Percentiles rank a stretch among this genome's conserved stretches.
Evolutionary conservation across 2,329 filamentous ascomycete species (phyloP).

Genomic region (Fusarium pseudoanthophilum): DNA sequence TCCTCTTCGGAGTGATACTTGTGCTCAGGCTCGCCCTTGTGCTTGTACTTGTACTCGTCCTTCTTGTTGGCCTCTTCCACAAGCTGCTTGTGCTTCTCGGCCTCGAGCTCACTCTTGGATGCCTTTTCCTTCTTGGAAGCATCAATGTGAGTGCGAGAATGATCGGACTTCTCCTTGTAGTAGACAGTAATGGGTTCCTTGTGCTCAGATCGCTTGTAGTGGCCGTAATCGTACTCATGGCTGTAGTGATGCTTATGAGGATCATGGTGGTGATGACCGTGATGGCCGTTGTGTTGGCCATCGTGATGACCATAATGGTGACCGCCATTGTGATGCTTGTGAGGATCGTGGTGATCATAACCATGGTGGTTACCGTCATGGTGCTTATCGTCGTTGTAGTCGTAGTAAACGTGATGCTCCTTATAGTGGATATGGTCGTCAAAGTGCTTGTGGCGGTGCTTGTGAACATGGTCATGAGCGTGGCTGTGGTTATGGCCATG

Average conservation of each 20-base stretch:
- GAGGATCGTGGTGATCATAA: not conserved
- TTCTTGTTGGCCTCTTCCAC: not conserved
- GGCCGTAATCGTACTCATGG: not conserved
- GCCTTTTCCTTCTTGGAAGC: not conserved
- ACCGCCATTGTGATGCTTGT: not conserved
- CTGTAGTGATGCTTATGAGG: not conserved
- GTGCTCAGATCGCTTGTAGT: conserved; percentile 1
- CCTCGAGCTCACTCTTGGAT: not conserved
- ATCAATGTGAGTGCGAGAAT: not conserved
- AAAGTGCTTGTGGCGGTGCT: not conserved
- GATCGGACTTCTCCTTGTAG: not conserved
- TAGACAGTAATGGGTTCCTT: not conserved
- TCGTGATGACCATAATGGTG: not conserved
- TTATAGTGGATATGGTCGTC: not conserved
- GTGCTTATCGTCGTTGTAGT: not conserved
- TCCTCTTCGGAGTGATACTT: not conserved
- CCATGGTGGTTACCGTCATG: not conserved
- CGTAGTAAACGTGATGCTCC: not conserved
- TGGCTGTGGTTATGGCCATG: not conserved
- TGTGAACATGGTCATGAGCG: not conserved
- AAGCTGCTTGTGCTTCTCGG: not conserved
- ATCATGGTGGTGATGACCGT: not conserved
- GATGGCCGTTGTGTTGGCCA: not conserved
- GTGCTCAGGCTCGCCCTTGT: not conserved
- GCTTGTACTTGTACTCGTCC: conserved; percentile 7